Percentiles rank a stretch among this genome's conserved stretches.
phyloP scores from a whole-genome alignment of 2,329 filamentous ascomycete species.

The Calonectria pauciramosa region DNA sequence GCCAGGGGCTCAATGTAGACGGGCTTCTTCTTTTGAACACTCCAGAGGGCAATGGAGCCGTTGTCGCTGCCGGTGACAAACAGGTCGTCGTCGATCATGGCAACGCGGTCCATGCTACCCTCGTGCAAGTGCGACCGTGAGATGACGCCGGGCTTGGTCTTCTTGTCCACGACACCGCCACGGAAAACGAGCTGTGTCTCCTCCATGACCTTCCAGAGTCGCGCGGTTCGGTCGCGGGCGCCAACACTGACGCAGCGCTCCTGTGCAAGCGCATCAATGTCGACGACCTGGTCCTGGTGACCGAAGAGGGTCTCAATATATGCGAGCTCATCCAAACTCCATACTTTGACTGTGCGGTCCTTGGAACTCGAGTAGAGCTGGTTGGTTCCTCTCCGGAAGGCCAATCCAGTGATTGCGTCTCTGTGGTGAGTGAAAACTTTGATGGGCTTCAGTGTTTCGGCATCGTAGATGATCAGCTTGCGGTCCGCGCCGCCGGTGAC shows the following conservation, averaged over 20 bases:
- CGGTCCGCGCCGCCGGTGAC: conserved; percentile 91
- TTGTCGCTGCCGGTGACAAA: conserved; percentile 97
- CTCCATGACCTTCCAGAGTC: conserved; percentile 96
- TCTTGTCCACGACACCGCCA: conserved; percentile 78
- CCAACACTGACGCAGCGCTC: conserved; percentile 94
- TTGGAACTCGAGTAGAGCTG: conserved; percentile 92
- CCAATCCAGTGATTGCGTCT: conserved; percentile 86
- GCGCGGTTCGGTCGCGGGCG: conserved; percentile 89
- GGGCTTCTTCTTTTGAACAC: conserved; percentile 93
- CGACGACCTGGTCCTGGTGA: conserved; percentile 91
- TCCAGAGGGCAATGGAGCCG: conserved; percentile 89
- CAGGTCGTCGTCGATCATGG: conserved; percentile 87
- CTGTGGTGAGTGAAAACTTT: conserved; percentile 93
- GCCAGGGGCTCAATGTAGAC: conserved; percentile 84
- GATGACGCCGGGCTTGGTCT: conserved; percentile 57
- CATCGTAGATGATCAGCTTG: conserved; percentile 90
- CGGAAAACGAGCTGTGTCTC: conserved; percentile 97
- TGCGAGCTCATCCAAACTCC: conserved; percentile 91
- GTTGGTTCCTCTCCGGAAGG: conserved; percentile 89
- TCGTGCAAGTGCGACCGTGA: conserved; percentile 73
- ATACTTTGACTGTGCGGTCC: conserved; percentile 95
- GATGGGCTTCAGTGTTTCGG: conserved; percentile 81
- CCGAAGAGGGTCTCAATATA: conserved; percentile 97
- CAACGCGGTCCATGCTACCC: conserved; percentile 91
- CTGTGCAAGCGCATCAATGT: conserved; percentile 84